These are phyloP conservation scores for Macrocystidia cucumis DNA, from an alignment of 1,284 basidiomycete species.

Conservation along the genomic window DNA sequence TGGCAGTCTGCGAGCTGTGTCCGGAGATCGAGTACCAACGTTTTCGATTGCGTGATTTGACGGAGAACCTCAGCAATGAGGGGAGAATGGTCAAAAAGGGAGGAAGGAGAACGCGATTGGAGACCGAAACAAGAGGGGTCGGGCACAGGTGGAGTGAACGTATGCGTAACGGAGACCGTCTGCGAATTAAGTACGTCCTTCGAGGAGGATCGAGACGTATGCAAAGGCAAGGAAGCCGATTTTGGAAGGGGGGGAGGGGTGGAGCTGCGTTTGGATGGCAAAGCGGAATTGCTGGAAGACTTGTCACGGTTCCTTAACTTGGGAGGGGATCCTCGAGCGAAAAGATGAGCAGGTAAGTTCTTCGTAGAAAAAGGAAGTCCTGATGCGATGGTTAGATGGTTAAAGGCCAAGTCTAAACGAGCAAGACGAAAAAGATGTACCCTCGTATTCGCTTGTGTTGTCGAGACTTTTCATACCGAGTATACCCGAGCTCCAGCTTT, in stretches of 20 bases:
- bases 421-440: constrained; percentile 27
- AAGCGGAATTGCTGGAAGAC: constrained; percentile 30
- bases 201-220: constrained; percentile 40
- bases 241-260: constrained; percentile 80
- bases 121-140: no score
- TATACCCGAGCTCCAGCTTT: constrained; percentile 68
- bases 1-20: constrained; percentile 72
- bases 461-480: constrained; percentile 64
- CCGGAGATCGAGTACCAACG: constrained; percentile 64
- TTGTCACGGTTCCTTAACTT: constrained; percentile 53
- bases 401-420: constrained; percentile 4
- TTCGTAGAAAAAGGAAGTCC: constrained; percentile 46
- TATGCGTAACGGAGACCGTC: constrained; percentile 18
- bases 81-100: constrained; percentile 60
- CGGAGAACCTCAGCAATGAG: constrained; percentile 68
- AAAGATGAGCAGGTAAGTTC: constrained; percentile 29
- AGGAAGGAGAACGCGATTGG: constrained; percentile 28
- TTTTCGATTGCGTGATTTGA: constrained; percentile 67
- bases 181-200: no score
- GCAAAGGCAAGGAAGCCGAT: constrained; percentile 70
- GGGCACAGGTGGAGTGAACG: no score
- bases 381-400: constrained; percentile 13
- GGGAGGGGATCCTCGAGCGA: constrained; percentile 37
- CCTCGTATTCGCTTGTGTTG: constrained; percentile 51
- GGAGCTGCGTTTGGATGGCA: constrained; percentile 40